Evolutionary conservation across 306 rosid genomes (phyloP).

Genomic region (Amphicarpaea edgeworthii): DNA sequence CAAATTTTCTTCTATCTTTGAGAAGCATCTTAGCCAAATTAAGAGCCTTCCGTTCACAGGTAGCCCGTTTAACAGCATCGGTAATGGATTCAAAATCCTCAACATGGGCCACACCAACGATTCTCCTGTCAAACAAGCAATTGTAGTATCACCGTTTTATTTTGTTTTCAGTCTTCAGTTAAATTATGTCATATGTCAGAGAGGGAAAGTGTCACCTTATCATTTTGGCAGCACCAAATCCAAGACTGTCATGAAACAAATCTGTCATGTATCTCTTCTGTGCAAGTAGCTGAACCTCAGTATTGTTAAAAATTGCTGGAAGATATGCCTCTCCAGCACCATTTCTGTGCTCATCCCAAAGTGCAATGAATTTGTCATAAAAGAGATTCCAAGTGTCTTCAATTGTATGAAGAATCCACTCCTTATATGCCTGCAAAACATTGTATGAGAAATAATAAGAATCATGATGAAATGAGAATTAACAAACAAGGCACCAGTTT

Average conservation of each 20-base stretch:
- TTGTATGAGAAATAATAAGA: background rate
- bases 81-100: conserved; percentile 76
- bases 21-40: conserved; percentile 66
- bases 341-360: conserved; percentile 71
- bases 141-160: background rate
- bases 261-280: conserved; percentile 61
- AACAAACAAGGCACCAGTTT: background rate
- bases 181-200: background rate
- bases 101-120: conserved; percentile 80
- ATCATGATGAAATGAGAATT: background rate
- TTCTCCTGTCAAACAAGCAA: conserved; percentile 60
- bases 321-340: conserved; percentile 82
- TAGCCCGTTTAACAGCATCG: conserved; percentile 63
- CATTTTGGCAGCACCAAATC: conserved; percentile 83
- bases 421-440: conserved; percentile 63
- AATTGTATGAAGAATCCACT: conserved; percentile 72
- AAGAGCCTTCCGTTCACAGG: conserved; percentile 66
- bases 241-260: conserved; percentile 72
- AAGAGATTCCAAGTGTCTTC: conserved; percentile 81
- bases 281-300: conserved; percentile 58
- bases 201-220: conserved; percentile 61
- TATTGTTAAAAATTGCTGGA: conserved; percentile 65
- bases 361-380: conserved; percentile 54
- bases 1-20: conserved; percentile 64
- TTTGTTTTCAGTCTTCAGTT: background rate